Evolutionary conservation across 2,329 filamentous ascomycete species (phyloP), one percentile per base, ranked within the genome.

Genomic region (Calonectria montana): DNA sequence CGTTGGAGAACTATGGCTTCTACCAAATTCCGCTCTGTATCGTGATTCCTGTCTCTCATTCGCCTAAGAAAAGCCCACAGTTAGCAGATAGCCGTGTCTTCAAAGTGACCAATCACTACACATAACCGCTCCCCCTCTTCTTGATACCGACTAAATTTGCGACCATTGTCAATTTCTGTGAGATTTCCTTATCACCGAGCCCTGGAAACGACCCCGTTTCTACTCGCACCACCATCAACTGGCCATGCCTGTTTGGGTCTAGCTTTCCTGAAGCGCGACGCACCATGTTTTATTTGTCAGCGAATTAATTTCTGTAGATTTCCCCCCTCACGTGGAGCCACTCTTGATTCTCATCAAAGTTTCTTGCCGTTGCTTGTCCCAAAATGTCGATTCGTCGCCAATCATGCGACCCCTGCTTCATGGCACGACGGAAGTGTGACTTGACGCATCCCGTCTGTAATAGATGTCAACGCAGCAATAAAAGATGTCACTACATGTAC

Each of bases 341-440:
- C 15, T n/a, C 16, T 43, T 18, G 15, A 3, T 43, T 43, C 15
- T 43, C 8, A 4, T 8, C n/a, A n/a, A 18, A 21, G 4, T 21
- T 9, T 45, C 10, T 45, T 45, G 41, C n/a, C 2, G 6, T 45
- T 45, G 47, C 47, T 50, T 9, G 21, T 39, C 15, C 29, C 37
- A 39, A 65, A 23, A 73, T 73, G 71, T 71, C 71, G 16, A 63
- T 73, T 43, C 71, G 71, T 23, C 71, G 71, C 4, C 59, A 65
- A 63, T 73, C 68, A 15, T 73, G 71, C 61, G 57, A 71, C 12
- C 18, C 59, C 4, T 73, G 71, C 71, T 71, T 71, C 45, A 37
- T 35, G 9, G 29, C 61, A 18, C 57, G 68, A 2, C 71, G 71
- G 29, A 71, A 71, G 31, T 71, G 68, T 31, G 68, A 73, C n/a